Conservation (phyloP, 441 rosid species). For the Bocquillonia castaneifolia region DNA sequence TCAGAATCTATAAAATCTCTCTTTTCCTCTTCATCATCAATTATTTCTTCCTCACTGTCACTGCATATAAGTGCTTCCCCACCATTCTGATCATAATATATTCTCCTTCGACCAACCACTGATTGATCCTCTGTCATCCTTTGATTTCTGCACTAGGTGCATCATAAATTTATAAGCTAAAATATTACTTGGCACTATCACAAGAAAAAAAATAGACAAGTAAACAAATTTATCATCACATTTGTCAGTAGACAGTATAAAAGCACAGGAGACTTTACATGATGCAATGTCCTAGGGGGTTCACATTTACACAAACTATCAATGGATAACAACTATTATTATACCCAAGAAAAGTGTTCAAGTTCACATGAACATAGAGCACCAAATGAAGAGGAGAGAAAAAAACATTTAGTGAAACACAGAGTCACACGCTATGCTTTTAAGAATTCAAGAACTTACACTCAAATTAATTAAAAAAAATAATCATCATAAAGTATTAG, state of each 20-base stretch:
- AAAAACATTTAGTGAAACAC: not conserved
- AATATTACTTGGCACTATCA: not conserved
- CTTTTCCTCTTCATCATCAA: constrained; percentile 84
- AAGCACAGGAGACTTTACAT: not conserved
- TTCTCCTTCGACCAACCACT: constrained; percentile 94
- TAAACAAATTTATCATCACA: not conserved
- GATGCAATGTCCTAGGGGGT: not conserved
- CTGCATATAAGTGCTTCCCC: constrained; percentile 99
- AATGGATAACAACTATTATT: not conserved
- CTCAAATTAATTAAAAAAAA: not conserved
- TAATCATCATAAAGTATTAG: not conserved
- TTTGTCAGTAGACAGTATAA: not conserved
- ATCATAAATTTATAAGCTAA: constrained; percentile 13
- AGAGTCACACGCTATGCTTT: not conserved
- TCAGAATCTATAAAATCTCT: constrained; percentile 67
- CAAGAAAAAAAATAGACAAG: not conserved
- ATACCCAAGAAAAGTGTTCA: not conserved
- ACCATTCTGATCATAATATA: constrained; percentile 92
- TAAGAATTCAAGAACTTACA: not conserved
- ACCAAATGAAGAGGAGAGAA: not conserved
- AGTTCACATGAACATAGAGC: not conserved
- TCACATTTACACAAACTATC: not conserved
- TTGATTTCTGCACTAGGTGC: constrained; percentile 64
- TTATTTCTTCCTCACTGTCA: constrained; percentile 92
- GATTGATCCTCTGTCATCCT: constrained; percentile 99